These are phyloP conservation scores for Mortierella sp. DNA, from an alignment of 371 early-diverging fungal species.

Conservation along the genomic window DNA sequence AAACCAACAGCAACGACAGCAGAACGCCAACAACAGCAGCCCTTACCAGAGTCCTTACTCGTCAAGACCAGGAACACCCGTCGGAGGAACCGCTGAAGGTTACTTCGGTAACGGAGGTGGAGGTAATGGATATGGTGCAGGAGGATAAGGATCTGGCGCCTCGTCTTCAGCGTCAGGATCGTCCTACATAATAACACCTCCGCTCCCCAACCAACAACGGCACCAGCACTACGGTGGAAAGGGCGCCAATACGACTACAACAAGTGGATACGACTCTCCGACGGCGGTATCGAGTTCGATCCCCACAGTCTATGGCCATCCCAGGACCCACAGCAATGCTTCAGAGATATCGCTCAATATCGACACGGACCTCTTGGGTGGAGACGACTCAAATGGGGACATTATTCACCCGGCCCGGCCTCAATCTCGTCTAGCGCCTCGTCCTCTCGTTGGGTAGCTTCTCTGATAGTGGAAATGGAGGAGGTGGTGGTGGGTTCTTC, in stretches of 20 bases:
- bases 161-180: constrained; percentile 27
- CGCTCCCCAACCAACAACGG: constrained; percentile 25
- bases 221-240: constrained; percentile 18
- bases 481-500: constrained; percentile 29
- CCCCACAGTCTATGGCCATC: constrained; percentile 30
- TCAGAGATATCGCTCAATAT: constrained; percentile 42
- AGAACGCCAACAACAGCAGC: neutral
- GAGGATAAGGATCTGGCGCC: constrained; percentile 36
- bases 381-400: neutral
- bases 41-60: constrained; percentile 30
- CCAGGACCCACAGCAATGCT: constrained; percentile 37
- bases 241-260: neutral
- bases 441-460: constrained; percentile 28
- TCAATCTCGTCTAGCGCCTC: constrained; percentile 16
- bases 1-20: neutral
- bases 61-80: constrained; percentile 43
- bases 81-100: constrained; percentile 16
- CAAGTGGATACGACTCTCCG: constrained; percentile 33
- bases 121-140: constrained; percentile 19
- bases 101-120: constrained; percentile 15
- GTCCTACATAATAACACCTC: constrained; percentile 20
- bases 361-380: constrained; percentile 13
- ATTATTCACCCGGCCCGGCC: constrained; percentile 11
- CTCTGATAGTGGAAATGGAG: constrained; percentile 21
- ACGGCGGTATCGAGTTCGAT: constrained; percentile 26